Conservation (phyloP, 331 rosid genomes). For the Spiraea crenata region DNA sequence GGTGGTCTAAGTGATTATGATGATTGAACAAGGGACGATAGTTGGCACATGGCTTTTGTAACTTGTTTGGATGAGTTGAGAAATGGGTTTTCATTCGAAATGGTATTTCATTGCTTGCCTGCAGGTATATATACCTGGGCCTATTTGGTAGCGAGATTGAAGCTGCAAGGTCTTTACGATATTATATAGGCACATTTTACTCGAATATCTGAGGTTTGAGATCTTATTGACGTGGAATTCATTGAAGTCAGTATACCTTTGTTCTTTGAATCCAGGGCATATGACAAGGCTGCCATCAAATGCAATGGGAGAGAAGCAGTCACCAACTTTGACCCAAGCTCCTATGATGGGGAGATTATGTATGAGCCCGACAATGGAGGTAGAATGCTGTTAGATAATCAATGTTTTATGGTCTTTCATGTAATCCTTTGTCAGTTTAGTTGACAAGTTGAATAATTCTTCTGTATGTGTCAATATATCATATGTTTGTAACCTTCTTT, state of each 20-base stretch:
- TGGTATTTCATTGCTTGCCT: constrained; percentile 39
- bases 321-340: constrained; percentile 75
- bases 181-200: constrained; percentile 14
- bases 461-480: background rate
- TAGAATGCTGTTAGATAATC: constrained; percentile 14
- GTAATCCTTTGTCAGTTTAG: background rate
- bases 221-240: constrained; percentile 7
- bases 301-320: constrained; percentile 89
- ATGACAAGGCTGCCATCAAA: constrained; percentile 89
- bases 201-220: constrained; percentile 17
- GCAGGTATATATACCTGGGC: constrained; percentile 95
- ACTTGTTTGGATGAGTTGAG: constrained; percentile 1
- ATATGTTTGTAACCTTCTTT: background rate
- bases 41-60: constrained; percentile 4
- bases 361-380: constrained; percentile 58
- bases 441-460: background rate
- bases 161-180: constrained; percentile 81
- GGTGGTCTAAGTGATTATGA: background rate
- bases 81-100: constrained; percentile 26
- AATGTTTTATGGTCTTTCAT: background rate
- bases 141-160: constrained; percentile 87
- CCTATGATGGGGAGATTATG: constrained; percentile 47
- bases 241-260: constrained; percentile 14
- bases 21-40: background rate
- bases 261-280: constrained; percentile 59